A percentile compares a stretch with the other conserved stretches of the same genome.
Evolutionary conservation across 805 yeast species (phyloP).

Genomic region (Metschnikowia continentalis): DNA sequence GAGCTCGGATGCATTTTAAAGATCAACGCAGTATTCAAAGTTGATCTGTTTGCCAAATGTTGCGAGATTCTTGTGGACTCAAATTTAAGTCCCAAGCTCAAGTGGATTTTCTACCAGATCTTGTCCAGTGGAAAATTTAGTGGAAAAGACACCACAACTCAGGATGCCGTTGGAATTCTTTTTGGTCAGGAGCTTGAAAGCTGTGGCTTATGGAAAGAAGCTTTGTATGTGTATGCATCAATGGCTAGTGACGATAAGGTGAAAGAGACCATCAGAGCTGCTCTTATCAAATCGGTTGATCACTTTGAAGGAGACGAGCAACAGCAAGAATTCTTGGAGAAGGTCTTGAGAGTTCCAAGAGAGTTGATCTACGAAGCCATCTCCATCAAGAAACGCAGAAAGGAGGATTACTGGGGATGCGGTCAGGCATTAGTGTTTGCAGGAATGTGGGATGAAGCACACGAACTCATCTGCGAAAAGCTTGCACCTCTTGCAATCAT

Average conservation of each 20-base stretch:
- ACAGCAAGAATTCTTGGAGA: slow-evolving; percentile 35
- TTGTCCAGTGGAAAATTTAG: slow-evolving; percentile 20
- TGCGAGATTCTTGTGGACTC: slow-evolving; percentile 8
- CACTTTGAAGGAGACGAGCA: slow-evolving; percentile 21
- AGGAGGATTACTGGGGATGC: slow-evolving; percentile 54
- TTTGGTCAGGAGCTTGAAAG: slow-evolving; percentile 49
- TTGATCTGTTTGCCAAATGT: slow-evolving; percentile 7
- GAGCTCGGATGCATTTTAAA: slow-evolving; percentile 15
- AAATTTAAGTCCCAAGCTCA: slow-evolving; percentile 32
- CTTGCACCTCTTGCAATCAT: slow-evolving; percentile 76
- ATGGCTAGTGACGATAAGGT: slow-evolving; percentile 46
- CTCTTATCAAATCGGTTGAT: slow-evolving; percentile 32
- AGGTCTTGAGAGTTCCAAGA: slow-evolving; percentile 45
- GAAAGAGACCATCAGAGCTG: slow-evolving; percentile 33
- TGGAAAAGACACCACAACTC: slow-evolving; percentile 2
- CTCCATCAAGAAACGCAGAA: slow-evolving; percentile 51
- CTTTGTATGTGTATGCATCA: slow-evolving; percentile 62
- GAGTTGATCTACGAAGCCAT: slow-evolving; percentile 50
- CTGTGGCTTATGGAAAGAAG: slow-evolving; percentile 50
- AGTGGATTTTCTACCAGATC: slow-evolving; percentile 52
- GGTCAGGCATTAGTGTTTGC: slow-evolving; percentile 62
- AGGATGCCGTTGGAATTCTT: slow-evolving; percentile 26
- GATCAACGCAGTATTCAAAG: slow-evolving; percentile 13
- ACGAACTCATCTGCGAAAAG: slow-evolving; percentile 44
- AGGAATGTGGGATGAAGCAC: slow-evolving; percentile 58